These are phyloP conservation scores for Sclerotinia minor DNA, from an alignment of 2,329 filamentous ascomycete genomes.

Conservation along the genomic window DNA sequence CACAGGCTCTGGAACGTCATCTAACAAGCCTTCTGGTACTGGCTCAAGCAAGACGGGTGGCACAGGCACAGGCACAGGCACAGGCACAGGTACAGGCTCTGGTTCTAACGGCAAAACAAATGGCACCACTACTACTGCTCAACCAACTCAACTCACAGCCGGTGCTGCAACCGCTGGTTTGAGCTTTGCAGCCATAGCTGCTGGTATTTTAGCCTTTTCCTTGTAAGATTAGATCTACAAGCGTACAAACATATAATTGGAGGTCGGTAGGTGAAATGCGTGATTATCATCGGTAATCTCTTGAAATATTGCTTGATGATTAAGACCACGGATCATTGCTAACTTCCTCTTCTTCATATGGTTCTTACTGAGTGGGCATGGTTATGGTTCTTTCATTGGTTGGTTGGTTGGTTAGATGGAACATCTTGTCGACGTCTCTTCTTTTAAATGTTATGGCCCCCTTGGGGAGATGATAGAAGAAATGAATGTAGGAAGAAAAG, in stretches of 20 bases:
- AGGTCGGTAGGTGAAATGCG: neutral
- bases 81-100: neutral
- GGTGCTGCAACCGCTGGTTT: constrained; percentile 28
- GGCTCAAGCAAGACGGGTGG: neutral
- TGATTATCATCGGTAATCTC: accelerated
- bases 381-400: neutral
- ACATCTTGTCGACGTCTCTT: neutral
- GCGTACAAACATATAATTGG: neutral
- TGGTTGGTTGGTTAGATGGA: neutral
- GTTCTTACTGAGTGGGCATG: neutral
- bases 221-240: constrained; percentile 27
- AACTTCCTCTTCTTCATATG: neutral
- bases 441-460: neutral
- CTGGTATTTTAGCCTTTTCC: constrained; percentile 30
- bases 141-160: constrained; percentile 21
- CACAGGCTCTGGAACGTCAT: neutral
- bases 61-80: too few relatives aligned
- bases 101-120: constrained; percentile 6
- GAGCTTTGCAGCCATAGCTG: constrained; percentile 30
- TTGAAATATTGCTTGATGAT: neutral
- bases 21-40: neutral
- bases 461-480: neutral
- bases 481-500: neutral
- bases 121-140: constrained; percentile 4
- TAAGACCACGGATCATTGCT: neutral